phyloP scores from a whole-genome alignment of 116 monocot species.

The Dioscorea cayenensis region DNA sequence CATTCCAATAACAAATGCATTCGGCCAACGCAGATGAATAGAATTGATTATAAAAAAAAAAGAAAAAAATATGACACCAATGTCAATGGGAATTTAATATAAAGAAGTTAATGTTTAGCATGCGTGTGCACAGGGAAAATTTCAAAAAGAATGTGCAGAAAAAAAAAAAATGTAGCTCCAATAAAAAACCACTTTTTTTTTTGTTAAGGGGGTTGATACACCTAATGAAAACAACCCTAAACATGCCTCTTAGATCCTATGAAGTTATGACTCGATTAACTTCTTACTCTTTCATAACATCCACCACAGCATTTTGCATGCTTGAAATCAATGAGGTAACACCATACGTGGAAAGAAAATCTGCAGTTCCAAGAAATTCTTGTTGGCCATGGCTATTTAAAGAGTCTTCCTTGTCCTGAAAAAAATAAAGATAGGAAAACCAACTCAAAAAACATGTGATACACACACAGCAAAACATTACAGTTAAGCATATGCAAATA shows the following conservation, averaged over 20 bases:
- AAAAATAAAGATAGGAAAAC: background rate
- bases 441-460: background rate
- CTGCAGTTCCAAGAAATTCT: conserved; percentile 80
- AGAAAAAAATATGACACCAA: background rate
- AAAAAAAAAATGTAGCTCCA: too few species aligned
- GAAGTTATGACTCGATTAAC: background rate
- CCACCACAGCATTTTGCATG: conserved; percentile 59
- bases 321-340: conserved; percentile 46
- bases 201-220: background rate
- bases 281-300: conserved; percentile 75
- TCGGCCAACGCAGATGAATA: background rate
- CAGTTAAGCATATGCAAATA: too few species aligned
- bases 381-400: conserved; percentile 51
- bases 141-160: too few species aligned
- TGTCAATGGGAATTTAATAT: too few species aligned
- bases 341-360: conserved; percentile 70
- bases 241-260: background rate
- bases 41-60: too few species aligned
- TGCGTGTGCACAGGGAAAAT: too few species aligned
- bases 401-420: conserved; percentile 51
- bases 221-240: background rate
- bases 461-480: too few species aligned
- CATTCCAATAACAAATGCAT: background rate
- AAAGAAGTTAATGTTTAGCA: too few species aligned
- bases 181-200: background rate